Conservation (phyloP, 106 monocot species). For the Platanthera zijinensis region DNA sequence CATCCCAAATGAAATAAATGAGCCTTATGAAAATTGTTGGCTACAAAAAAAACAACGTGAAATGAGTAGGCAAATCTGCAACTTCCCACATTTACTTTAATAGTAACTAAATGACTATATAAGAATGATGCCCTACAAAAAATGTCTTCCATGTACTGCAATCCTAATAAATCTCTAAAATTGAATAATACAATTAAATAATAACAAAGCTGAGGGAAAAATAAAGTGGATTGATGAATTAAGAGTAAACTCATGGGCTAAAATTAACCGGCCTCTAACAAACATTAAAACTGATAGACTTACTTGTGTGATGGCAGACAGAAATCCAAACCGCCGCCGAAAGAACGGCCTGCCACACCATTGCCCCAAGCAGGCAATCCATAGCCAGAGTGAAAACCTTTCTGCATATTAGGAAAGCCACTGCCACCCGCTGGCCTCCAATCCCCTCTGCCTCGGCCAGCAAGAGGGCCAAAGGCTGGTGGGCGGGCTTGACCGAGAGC, state of each 20-base stretch:
- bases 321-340: constrained; percentile 79
- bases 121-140: not conserved
- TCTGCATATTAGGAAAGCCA: constrained; percentile 24
- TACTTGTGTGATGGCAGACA: constrained; percentile 93
- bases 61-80: not conserved
- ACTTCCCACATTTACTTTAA: not conserved
- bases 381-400: constrained; percentile 44
- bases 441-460: constrained; percentile 79
- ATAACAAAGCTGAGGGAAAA: not conserved
- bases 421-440: constrained; percentile 45
- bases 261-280: not conserved
- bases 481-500: constrained; percentile 59
- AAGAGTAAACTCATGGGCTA: not conserved
- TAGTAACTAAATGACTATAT: not conserved
- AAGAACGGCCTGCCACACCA: constrained; percentile 34
- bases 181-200: not conserved
- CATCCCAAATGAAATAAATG: not conserved
- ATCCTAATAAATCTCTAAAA: not conserved
- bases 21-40: not conserved
- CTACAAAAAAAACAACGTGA: not conserved
- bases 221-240: not conserved
- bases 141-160: not conserved
- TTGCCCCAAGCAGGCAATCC: constrained; percentile 53
- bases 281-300: constrained; percentile 12
- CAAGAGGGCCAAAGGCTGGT: constrained; percentile 31